Evolutionary conservation across 208 protist genomes (phyloP).

Genomic region (Acanthamoeba culbertsoni): DNA sequence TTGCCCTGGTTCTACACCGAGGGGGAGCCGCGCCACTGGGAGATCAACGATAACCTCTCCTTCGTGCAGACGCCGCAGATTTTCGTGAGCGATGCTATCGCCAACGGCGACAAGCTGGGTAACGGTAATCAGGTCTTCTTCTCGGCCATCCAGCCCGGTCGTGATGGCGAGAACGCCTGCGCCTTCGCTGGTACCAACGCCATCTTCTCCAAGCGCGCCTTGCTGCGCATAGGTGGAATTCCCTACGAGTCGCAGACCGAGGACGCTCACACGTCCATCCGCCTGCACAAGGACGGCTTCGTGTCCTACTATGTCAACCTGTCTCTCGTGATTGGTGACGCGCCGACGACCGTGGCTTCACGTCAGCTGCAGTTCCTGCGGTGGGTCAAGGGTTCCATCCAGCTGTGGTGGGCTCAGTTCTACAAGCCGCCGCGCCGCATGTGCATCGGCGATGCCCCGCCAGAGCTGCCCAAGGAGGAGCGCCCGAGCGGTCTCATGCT

Average conservation of each 20-base stretch:
- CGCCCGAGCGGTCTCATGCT: not conserved
- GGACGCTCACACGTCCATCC: constrained; percentile 48
- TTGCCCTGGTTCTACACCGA: constrained; percentile 51
- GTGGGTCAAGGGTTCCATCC: constrained; percentile 55
- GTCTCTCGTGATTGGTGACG: constrained; percentile 45
- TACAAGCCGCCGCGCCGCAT: not conserved
- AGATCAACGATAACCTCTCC: constrained; percentile 46
- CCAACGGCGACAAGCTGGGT: constrained; percentile 22
- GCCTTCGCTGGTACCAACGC: constrained; percentile 49
- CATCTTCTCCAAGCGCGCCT: constrained; percentile 40
- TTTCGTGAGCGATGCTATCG: not conserved
- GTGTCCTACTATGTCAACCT: constrained; percentile 51
- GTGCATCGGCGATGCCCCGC: constrained; percentile 10
- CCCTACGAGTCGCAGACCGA: constrained; percentile 54
- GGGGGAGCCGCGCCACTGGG: not conserved
- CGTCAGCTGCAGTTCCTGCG: constrained; percentile 28
- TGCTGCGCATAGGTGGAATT: constrained; percentile 10
- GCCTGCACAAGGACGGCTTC: constrained; percentile 23
- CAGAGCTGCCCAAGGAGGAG: constrained; percentile 35
- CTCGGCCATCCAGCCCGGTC: constrained; percentile 42
- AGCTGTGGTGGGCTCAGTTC: constrained; percentile 54
- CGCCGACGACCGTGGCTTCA: constrained; percentile 31
- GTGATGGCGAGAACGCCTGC: constrained; percentile 53
- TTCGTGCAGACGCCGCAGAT: constrained; percentile 51
- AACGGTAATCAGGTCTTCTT: constrained; percentile 44